These are phyloP conservation scores for Alternaria sp. DNA, from an alignment of 2,329 filamentous ascomycete genomes.

Conservation along the genomic window DNA sequence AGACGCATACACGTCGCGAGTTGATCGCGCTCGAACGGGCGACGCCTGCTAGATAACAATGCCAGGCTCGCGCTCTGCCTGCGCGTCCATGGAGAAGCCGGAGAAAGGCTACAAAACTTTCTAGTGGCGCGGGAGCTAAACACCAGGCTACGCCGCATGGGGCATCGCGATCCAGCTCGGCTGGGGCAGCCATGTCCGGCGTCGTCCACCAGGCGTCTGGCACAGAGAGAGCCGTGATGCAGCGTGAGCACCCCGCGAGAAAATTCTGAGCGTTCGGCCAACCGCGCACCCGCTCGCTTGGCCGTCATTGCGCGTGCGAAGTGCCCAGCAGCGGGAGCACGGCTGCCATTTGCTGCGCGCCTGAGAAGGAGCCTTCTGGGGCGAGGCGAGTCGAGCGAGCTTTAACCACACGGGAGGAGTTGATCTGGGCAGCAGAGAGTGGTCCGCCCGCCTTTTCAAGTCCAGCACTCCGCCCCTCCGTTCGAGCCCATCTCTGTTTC, in stretches of 20 bases:
- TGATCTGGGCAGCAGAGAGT: slow-evolving; percentile 27
- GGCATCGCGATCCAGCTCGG: slow-evolving; percentile 25
- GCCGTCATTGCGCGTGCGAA: slow-evolving; percentile 22
- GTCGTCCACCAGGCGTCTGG: slow-evolving; percentile 18
- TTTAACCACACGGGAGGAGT: slow-evolving; percentile 26
- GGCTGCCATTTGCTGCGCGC: slow-evolving; percentile 32
- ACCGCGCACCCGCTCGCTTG: slow-evolving; percentile 28
- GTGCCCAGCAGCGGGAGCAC: slow-evolving; percentile 22
- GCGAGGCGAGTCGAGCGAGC: slow-evolving; percentile 17
- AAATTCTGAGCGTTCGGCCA: slow-evolving; percentile 35
- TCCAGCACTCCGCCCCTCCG: slow-evolving; percentile 44
- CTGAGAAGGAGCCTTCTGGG: slow-evolving; percentile 16
- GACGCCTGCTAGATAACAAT: slow-evolving; percentile 1
- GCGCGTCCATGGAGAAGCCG: slow-evolving; percentile 41
- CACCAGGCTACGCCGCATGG: slow-evolving; percentile 6
- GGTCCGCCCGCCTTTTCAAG: slow-evolving; percentile 45
- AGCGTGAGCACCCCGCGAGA: slow-evolving; percentile 32
- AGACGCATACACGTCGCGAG: background rate
- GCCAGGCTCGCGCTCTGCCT: background rate
- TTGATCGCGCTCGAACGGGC: background rate
- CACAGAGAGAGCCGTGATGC: slow-evolving; percentile 14
- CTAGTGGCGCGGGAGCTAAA: slow-evolving; percentile 33
- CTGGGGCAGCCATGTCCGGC: slow-evolving; percentile 24
- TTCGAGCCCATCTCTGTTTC: slow-evolving; percentile 45
- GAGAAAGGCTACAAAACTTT: slow-evolving; percentile 32